These are phyloP conservation scores for Trebouxia sp. DNA, from an alignment of 139 green algal genomes.

Conservation along the genomic window DNA sequence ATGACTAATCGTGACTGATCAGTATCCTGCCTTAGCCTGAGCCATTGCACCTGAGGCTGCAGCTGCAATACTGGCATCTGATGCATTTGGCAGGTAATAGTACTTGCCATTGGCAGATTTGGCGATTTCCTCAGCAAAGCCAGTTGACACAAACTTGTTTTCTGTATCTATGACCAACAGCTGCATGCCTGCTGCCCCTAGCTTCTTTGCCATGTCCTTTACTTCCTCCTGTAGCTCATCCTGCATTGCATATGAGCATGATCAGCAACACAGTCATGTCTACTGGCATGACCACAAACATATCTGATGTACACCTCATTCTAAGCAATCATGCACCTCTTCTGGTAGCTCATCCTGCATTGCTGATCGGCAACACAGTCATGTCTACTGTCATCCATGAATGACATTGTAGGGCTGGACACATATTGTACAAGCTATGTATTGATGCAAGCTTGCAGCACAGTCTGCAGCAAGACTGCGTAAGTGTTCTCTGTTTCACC, in stretches of 20 bases:
- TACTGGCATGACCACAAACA: too few relatives aligned
- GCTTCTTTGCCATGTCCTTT: conserved; percentile 92
- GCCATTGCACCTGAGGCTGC: conserved; percentile 85
- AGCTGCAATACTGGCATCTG: conserved; percentile 84
- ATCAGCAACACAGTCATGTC: too few relatives aligned
- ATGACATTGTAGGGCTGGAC: too few relatives aligned
- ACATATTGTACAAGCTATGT: too few relatives aligned
- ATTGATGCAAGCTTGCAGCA: too few relatives aligned
- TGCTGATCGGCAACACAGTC: too few relatives aligned
- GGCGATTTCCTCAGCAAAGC: conserved; percentile 98
- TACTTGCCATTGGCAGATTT: conserved; percentile 68
- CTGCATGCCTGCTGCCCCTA: conserved; percentile 68
- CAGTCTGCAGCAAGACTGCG: too few relatives aligned
- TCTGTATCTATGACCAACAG: conserved; percentile 99
- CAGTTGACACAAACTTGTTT: conserved; percentile 98
- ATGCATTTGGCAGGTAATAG: conserved; percentile 97
- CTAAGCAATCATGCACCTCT: neutral
- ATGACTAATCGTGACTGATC: too few relatives aligned
- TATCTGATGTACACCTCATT: too few relatives aligned
- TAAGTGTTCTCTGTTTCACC: too few relatives aligned
- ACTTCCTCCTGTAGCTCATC: conserved; percentile 62
- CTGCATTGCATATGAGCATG: conserved; percentile 22
- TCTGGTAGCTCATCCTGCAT: too few relatives aligned
- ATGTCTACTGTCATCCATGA: too few relatives aligned
- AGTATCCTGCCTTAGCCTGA: conserved; percentile 64